phyloP scores from a whole-genome alignment of 2,329 filamentous ascomycete genomes.

The Fusarium abutilonis region DNA sequence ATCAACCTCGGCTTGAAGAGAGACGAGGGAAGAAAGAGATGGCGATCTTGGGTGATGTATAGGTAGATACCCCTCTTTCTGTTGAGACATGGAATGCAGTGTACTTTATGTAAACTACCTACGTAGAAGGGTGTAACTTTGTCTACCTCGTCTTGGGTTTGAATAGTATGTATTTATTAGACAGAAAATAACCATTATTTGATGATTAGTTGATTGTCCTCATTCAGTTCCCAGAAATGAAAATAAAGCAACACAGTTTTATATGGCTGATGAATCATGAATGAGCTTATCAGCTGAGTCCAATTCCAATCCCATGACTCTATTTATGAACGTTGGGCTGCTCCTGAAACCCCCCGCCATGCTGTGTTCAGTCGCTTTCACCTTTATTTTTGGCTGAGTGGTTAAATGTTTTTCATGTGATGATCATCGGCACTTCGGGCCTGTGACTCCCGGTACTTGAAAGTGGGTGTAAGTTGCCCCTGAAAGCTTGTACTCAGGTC shows the following conservation, averaged over 20 bases:
- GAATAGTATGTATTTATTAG: conserved; percentile 19
- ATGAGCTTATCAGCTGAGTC: conserved; percentile 20
- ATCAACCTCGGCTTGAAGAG: conserved; percentile 14
- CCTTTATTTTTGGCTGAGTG: conserved; percentile 3
- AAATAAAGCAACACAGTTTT: neutral
- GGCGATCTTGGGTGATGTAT: conserved; percentile 9
- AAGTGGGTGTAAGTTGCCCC: conserved; percentile 13
- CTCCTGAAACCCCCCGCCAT: conserved; percentile 32
- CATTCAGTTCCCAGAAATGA: neutral
- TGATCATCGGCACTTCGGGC: conserved; percentile 24
- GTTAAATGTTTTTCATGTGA: conserved; percentile 36
- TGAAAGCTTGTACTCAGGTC: conserved; percentile 24
- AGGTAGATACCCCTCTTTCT: conserved; percentile 23
- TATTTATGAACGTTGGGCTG: conserved; percentile 20
- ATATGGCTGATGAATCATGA: conserved; percentile 1
- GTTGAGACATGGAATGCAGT: conserved; percentile 16
- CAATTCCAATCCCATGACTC: conserved; percentile 30
- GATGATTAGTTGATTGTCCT: neutral
- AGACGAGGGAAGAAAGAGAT: conserved; percentile 7
- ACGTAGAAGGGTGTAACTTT: conserved; percentile 4
- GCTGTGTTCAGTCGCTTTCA: conserved; percentile 23
- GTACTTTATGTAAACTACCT: conserved; percentile 30
- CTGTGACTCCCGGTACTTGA: conserved; percentile 28
- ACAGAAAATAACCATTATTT: conserved; percentile 8
- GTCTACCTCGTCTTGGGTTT: conserved; percentile 3